Evolutionary conservation across 768 basidiomycete genomes (phyloP).

Genomic region (Suillus occidentalis): DNA sequence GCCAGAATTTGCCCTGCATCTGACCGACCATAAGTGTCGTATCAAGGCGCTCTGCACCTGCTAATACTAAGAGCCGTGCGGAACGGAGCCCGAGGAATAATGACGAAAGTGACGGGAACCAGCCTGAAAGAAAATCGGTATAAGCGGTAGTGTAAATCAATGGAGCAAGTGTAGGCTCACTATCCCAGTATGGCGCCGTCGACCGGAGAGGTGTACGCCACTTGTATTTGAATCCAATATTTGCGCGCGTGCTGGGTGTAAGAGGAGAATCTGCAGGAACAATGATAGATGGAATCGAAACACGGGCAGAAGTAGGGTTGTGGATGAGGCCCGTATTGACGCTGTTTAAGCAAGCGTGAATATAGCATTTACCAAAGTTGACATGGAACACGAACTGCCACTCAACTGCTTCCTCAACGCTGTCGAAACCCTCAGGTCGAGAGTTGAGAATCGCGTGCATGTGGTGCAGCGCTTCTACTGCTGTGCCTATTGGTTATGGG

Average conservation of each 20-base stretch:
- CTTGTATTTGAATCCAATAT: slow-evolving; percentile 37
- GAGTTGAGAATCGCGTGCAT: slow-evolving; percentile 89
- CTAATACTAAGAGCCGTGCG: slow-evolving; percentile 86
- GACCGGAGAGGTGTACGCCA: slow-evolving; percentile 87
- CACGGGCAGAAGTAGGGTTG: slow-evolving; percentile 77
- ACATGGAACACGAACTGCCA: slow-evolving; percentile 81
- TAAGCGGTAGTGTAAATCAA: not conserved
- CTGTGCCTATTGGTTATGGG: slow-evolving; percentile 59
- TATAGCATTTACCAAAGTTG: not conserved
- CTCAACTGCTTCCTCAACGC: slow-evolving; percentile 80
- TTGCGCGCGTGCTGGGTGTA: slow-evolving; percentile 27
- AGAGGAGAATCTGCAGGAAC: slow-evolving; percentile 43
- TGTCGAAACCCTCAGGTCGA: slow-evolving; percentile 84
- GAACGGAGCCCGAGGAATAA: slow-evolving; percentile 76
- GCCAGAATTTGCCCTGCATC: slow-evolving; percentile 96
- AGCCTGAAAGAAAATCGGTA: slow-evolving; percentile 51
- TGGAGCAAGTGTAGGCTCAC: slow-evolving; percentile 40
- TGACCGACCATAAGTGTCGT: slow-evolving; percentile 94
- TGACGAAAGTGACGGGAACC: slow-evolving; percentile 85
- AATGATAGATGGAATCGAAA: slow-evolving; percentile 85
- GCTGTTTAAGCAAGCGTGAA: slow-evolving; percentile 40
- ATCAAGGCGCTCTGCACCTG: slow-evolving; percentile 91
- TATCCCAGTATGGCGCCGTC: slow-evolving; percentile 88
- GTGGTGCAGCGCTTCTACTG: slow-evolving; percentile 87
- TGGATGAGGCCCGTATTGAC: slow-evolving; percentile 79